phyloP scores from a whole-genome alignment of 495 filamentous ascomycete genomes.

The Talaromyces thailandensis region DNA sequence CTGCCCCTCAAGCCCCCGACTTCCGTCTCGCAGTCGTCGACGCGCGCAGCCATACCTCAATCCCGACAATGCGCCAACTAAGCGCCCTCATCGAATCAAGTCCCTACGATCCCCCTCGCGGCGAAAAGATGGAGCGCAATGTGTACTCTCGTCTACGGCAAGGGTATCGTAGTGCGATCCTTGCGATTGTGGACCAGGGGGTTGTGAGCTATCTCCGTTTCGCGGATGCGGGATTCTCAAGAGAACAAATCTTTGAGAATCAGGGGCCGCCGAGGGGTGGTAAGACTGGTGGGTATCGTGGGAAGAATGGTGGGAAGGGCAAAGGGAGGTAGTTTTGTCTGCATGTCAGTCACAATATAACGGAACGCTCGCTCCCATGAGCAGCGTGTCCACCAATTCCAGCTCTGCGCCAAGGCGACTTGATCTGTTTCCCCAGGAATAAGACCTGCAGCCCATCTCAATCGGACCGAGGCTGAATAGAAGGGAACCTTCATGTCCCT shows the following conservation, averaged over 20 bases:
- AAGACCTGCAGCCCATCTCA: slow-evolving; percentile 19
- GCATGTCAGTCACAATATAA: neutral
- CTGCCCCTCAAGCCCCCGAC: slow-evolving; percentile 64
- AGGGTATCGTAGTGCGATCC: slow-evolving; percentile 71
- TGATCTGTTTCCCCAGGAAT: slow-evolving; percentile 26
- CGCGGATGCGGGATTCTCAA: slow-evolving; percentile 69
- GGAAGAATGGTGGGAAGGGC: slow-evolving; percentile 28
- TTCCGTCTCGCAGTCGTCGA: slow-evolving; percentile 75
- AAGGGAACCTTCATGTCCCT: slow-evolving; percentile 25
- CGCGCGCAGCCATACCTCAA: slow-evolving; percentile 51
- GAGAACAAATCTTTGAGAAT: slow-evolving; percentile 57
- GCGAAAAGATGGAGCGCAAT: slow-evolving; percentile 38
- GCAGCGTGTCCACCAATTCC: neutral
- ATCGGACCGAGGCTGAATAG: slow-evolving; percentile 23
- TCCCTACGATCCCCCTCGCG: slow-evolving; percentile 52
- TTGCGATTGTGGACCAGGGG: slow-evolving; percentile 85
- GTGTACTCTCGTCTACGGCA: slow-evolving; percentile 70
- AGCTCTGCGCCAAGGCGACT: neutral
- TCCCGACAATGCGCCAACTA: slow-evolving; percentile 68
- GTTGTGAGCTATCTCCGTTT: slow-evolving; percentile 80
- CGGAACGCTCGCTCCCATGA: neutral
- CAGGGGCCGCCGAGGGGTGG: slow-evolving; percentile 16
- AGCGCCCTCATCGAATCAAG: slow-evolving; percentile 56
- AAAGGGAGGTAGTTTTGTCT: slow-evolving; percentile 12
- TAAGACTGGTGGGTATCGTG: slow-evolving; percentile 25